Conservation (phyloP, 331 rosid species). For the Saraca asoca region DNA sequence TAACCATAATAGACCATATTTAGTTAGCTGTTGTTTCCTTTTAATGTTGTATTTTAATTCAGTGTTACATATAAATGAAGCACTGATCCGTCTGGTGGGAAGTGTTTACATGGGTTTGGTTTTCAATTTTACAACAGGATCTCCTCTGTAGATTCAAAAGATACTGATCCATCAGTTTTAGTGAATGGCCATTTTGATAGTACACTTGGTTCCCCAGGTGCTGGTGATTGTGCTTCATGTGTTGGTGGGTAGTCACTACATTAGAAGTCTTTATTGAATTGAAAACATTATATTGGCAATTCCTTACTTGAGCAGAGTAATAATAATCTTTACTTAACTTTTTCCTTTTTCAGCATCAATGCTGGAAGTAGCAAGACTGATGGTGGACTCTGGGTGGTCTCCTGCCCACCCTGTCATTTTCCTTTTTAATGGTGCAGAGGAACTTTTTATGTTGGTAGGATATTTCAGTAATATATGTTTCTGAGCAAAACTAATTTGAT, state of each 20-base stretch:
- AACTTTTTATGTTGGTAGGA: constrained; percentile 94
- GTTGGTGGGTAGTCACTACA: constrained; percentile 75
- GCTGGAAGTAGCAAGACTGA: constrained; percentile 86
- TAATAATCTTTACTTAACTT: constrained; percentile 18
- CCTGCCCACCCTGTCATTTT: constrained; percentile 83
- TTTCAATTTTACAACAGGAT: constrained; percentile 58
- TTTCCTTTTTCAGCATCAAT: constrained; percentile 64
- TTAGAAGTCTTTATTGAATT: constrained; percentile 28
- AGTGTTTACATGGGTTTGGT: constrained; percentile 22
- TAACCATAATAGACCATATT: not conserved
- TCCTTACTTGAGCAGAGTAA: constrained; percentile 17
- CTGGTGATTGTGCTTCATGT: constrained; percentile 95
- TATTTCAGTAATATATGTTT: constrained; percentile 29
- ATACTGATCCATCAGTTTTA: constrained; percentile 76
- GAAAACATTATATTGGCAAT: constrained; percentile 14
- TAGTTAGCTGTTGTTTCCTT: not conserved
- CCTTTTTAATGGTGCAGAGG: constrained; percentile 97
- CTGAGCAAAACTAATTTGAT: constrained; percentile 18
- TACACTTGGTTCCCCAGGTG: constrained; percentile 98
- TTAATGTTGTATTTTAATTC: constrained; percentile 4
- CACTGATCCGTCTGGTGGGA: constrained; percentile 29
- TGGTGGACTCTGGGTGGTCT: constrained; percentile 81
- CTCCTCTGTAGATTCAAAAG: constrained; percentile 66
- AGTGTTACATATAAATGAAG: constrained; percentile 20
- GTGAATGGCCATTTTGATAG: constrained; percentile 91